Percentiles rank a stretch among this genome's conserved stretches.
phyloP scores from a whole-genome alignment of 805 yeast genomes.

The Candida lessepsii region DNA sequence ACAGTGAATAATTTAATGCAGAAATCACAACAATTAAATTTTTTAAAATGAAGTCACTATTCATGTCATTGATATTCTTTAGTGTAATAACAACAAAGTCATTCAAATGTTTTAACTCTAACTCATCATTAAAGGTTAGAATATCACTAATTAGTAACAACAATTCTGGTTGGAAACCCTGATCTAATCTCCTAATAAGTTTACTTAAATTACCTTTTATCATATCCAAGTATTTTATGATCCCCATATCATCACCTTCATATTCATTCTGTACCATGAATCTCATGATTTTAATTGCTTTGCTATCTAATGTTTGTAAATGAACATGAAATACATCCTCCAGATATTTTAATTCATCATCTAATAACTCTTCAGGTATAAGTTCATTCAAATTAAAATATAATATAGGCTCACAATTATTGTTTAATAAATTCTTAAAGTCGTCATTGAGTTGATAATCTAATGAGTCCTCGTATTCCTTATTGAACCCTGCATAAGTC shows the following conservation, averaged over 20 bases:
- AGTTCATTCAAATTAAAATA: conserved; percentile 5
- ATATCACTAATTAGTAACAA: conserved; percentile 12
- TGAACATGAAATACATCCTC: not conserved
- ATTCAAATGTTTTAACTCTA: conserved; percentile 1
- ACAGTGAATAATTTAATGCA: conserved; percentile 8
- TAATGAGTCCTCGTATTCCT: not conserved
- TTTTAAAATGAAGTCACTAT: not conserved
- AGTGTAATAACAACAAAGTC: conserved; percentile 1
- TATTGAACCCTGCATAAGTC: not conserved
- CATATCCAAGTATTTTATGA: conserved; percentile 9
- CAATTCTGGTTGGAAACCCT: not conserved
- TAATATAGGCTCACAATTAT: conserved; percentile 5
- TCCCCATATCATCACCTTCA: conserved; percentile 11
- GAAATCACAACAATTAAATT: conserved; percentile 8
- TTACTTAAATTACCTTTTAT: conserved; percentile 6
- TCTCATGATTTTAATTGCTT: conserved; percentile 13
- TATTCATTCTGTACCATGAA: conserved; percentile 17
- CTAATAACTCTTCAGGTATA: not conserved
- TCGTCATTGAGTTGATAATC: conserved; percentile 1
- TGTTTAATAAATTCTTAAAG: not conserved
- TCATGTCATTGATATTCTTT: not conserved
- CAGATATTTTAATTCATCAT: conserved; percentile 3
- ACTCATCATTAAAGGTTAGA: conserved; percentile 15
- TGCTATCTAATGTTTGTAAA: conserved; percentile 1
- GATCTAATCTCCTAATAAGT: not conserved